Evolutionary conservation across 805 yeast genomes (phyloP).

Genomic region (Schwanniomyces polymorphus): DNA sequence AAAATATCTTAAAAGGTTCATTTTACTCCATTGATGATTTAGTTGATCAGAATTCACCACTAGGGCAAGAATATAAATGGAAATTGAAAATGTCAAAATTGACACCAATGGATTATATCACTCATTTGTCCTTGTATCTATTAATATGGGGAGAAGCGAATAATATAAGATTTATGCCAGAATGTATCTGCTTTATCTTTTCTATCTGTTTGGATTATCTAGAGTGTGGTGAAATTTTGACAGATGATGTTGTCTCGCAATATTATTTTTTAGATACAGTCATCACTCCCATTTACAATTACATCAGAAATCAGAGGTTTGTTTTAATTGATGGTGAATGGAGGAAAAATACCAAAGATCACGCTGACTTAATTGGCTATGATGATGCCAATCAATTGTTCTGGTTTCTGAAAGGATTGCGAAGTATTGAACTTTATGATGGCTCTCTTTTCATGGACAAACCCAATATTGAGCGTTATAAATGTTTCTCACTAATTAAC

Average conservation of each 20-base stretch:
- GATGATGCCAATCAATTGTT: slow-evolving; percentile 55
- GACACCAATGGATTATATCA: slow-evolving; percentile 56
- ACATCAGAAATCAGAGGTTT: slow-evolving; percentile 67
- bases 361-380: slow-evolving; percentile 56
- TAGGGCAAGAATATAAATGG: slow-evolving; percentile 54
- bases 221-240: slow-evolving; percentile 7
- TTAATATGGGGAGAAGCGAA: slow-evolving; percentile 80
- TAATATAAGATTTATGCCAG: slow-evolving; percentile 55
- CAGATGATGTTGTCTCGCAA: not conserved
- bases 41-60: slow-evolving; percentile 13
- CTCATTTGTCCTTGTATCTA: slow-evolving; percentile 63
- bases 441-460: slow-evolving; percentile 27
- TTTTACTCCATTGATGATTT: slow-evolving; percentile 23
- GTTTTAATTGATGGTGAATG: slow-evolving; percentile 53
- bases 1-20: slow-evolving; percentile 38
- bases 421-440: slow-evolving; percentile 30
- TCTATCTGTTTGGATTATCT: slow-evolving; percentile 25
- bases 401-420: slow-evolving; percentile 44
- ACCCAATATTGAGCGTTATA: slow-evolving; percentile 30
- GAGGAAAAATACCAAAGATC: slow-evolving; percentile 67
- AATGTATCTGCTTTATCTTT: slow-evolving; percentile 33
- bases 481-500: slow-evolving; percentile 26
- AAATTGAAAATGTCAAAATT: slow-evolving; percentile 57
- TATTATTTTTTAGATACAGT: slow-evolving; percentile 36
- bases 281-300: slow-evolving; percentile 54